phyloP scores from a whole-genome alignment of 805 yeast species.

The Cephaloascus fragrans region DNA sequence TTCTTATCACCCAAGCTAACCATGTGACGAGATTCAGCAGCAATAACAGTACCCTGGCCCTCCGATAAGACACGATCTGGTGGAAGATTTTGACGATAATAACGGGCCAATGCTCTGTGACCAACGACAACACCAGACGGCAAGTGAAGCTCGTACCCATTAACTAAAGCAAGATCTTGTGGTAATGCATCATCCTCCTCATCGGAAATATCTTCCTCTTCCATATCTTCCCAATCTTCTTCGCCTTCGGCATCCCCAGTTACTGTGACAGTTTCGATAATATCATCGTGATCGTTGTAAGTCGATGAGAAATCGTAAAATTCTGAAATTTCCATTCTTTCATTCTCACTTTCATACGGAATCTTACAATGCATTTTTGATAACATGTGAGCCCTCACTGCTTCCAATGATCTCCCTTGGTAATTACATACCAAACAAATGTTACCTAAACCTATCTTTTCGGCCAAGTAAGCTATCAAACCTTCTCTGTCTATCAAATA shows the following conservation, averaged over 20 bases:
- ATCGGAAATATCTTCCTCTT: constrained; percentile 11
- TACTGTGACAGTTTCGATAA: constrained; percentile 4
- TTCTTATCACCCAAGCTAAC: constrained; percentile 26
- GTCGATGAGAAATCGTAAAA: constrained; percentile 80
- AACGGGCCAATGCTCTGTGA: constrained; percentile 31
- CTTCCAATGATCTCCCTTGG: constrained; percentile 76
- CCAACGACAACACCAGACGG: constrained; percentile 34
- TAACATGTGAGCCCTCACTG: constrained; percentile 82
- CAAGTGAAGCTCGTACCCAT: constrained; percentile 28
- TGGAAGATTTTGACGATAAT: constrained; percentile 32
- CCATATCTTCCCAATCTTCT: constrained; percentile 14
- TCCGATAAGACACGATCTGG: constrained; percentile 32
- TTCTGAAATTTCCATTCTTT: constrained; percentile 63
- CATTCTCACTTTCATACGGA: constrained; percentile 79
- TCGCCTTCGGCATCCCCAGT: constrained; percentile 10
- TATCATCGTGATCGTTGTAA: constrained; percentile 22
- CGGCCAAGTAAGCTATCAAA: constrained; percentile 63
- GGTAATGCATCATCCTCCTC: constrained; percentile 15
- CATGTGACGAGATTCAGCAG: constrained; percentile 44
- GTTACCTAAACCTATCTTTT: constrained; percentile 74
- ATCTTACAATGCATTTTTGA: constrained; percentile 81
- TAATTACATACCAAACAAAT: constrained; percentile 76
- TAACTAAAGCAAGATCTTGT: neutral
- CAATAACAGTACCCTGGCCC: constrained; percentile 33
- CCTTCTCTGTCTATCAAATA: constrained; percentile 65